These are phyloP conservation scores for Scenedesmus sp. DNA, from an alignment of 163 green algal genomes.

Conservation along the genomic window DNA sequence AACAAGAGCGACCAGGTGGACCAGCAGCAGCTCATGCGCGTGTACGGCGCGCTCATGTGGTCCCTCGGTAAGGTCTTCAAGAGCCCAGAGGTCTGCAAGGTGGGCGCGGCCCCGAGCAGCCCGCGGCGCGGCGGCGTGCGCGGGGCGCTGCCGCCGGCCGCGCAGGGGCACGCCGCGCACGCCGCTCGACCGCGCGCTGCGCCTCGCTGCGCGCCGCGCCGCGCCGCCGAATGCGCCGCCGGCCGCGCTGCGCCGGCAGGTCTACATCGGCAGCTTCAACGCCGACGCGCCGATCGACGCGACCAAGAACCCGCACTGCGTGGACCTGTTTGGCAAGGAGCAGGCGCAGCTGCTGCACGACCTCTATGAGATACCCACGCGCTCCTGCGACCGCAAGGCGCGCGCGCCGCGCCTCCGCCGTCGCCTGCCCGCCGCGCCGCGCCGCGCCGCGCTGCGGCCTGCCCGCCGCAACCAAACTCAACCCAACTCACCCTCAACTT, in stretches of 20 bases:
- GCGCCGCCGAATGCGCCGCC: no score
- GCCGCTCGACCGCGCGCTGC: no score
- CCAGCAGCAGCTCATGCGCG: constrained; percentile 96
- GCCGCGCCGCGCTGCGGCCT: no score
- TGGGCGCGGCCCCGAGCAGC: background rate
- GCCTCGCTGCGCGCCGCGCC: no score
- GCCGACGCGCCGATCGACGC: constrained; percentile 72
- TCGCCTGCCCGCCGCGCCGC: no score
- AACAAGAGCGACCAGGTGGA: constrained; percentile 97
- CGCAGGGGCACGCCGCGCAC: no score
- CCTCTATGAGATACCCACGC: constrained; percentile 85
- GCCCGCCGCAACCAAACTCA: no score
- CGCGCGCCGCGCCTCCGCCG: no score
- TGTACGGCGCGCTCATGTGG: constrained; percentile 99
- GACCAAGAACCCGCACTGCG: constrained; percentile 81
- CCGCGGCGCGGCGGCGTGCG: no score
- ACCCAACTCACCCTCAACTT: no score
- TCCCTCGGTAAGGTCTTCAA: constrained; percentile 94
- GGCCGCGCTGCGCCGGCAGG: constrained; percentile 43
- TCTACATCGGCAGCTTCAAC: constrained; percentile 85
- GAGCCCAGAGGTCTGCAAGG: constrained; percentile 89
- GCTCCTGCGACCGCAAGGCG: constrained; percentile 85
- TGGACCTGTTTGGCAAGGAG: constrained; percentile 90
- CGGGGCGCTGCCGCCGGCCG: no score
- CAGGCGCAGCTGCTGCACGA: constrained; percentile 92